Evolutionary conservation across 1,139 yeast species (phyloP).

Genomic region (Candida sp.): DNA sequence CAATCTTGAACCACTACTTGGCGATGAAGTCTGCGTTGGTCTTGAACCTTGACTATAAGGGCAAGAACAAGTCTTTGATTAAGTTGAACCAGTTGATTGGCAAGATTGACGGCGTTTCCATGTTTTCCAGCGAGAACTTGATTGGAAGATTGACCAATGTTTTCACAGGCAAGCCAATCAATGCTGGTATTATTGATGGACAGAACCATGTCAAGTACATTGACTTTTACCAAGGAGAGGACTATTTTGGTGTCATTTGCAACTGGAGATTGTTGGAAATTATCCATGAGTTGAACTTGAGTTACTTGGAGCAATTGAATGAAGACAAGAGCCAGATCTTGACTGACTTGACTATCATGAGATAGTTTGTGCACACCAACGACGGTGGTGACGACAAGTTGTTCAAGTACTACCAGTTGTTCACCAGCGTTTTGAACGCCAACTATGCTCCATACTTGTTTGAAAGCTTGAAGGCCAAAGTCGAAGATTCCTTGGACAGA

Average conservation of each 20-base stretch:
- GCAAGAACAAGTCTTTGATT: conserved; percentile 25
- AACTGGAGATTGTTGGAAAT: conserved; percentile 46
- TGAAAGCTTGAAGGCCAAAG: conserved; percentile 20
- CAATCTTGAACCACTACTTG: conserved; percentile 28
- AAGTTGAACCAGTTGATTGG: conserved; percentile 31
- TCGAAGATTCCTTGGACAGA: conserved; percentile 21
- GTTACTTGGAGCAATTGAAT: conserved; percentile 27
- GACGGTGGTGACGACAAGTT: conserved; percentile 10
- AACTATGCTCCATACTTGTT: conserved; percentile 25
- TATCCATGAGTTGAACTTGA: conserved; percentile 33
- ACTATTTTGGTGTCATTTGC: conserved; percentile 31
- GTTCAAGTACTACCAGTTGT: conserved; percentile 28
- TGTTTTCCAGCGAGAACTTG: conserved; percentile 34
- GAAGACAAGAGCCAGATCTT: conserved; percentile 20
- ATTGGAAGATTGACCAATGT: conserved; percentile 34
- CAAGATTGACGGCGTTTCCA: conserved; percentile 35
- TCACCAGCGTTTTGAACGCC: conserved; percentile 34
- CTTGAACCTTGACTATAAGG: conserved; percentile 35
- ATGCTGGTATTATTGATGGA: conserved; percentile 27
- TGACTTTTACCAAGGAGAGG: conserved; percentile 28
- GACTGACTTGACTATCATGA: conserved; percentile 28
- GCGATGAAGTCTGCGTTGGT: conserved; percentile 31
- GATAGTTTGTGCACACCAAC: conserved; percentile 16
- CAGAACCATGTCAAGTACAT: conserved; percentile 35
- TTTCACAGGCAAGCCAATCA: conserved; percentile 23